phyloP scores from a whole-genome alignment of 345 rosid genomes.

The Arabis hirsuta region DNA sequence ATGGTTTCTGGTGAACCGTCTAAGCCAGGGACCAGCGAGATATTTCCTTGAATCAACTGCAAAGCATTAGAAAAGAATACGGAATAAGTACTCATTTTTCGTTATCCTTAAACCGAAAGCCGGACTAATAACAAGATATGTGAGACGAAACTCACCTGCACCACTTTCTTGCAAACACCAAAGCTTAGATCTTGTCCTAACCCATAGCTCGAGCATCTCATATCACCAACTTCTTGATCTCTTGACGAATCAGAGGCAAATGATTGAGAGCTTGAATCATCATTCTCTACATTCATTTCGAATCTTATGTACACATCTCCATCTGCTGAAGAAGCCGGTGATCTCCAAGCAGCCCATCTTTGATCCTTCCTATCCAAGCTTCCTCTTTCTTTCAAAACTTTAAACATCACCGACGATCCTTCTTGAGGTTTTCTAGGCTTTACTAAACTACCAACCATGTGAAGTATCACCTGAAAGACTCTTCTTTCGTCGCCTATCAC shows the following conservation, averaged over 20 bases:
- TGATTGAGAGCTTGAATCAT: slow-evolving; percentile 41
- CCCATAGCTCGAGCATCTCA: slow-evolving; percentile 54
- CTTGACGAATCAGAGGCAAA: slow-evolving; percentile 51
- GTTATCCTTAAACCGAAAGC: neutral
- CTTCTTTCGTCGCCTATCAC: slow-evolving; percentile 87
- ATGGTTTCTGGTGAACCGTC: slow-evolving; percentile 70
- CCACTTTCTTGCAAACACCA: slow-evolving; percentile 88
- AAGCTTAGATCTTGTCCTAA: slow-evolving; percentile 79
- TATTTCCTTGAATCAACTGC: slow-evolving; percentile 90
- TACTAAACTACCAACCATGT: slow-evolving; percentile 82
- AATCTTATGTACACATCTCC: slow-evolving; percentile 70
- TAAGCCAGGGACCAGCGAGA: slow-evolving; percentile 65
- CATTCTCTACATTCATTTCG: slow-evolving; percentile 55
- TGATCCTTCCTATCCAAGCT: slow-evolving; percentile 70
- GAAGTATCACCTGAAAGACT: slow-evolving; percentile 85
- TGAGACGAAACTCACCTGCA: slow-evolving; percentile 56
- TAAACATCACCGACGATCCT: slow-evolving; percentile 55
- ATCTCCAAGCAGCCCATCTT: slow-evolving; percentile 79
- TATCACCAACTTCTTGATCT: slow-evolving; percentile 48
- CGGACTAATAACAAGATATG: neutral
- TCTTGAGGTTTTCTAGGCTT: slow-evolving; percentile 51
- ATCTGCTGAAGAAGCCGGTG: slow-evolving; percentile 53
- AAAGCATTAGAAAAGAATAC: neutral
- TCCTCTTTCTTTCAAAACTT: slow-evolving; percentile 60
- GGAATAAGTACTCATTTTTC: neutral